Base-by-base conservation (phyloP, 495 filamentous ascomycete genomes). In the Tuber borchii region DNA sequence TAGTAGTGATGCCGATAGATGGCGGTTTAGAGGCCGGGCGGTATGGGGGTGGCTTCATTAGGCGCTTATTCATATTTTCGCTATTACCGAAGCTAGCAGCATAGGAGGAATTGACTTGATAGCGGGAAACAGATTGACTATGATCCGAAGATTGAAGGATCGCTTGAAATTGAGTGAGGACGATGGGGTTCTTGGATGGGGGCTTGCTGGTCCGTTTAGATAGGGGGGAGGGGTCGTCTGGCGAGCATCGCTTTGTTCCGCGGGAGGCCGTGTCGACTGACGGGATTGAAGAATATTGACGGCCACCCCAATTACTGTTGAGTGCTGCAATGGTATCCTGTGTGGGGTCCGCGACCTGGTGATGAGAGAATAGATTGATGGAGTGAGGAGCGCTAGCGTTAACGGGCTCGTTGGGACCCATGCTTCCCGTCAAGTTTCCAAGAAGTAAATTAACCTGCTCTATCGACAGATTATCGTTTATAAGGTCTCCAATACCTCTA, bases 31-130 rank as follows among this genome's bases (percentile, higher is more conserved):
- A 70, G 34, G 48, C 9, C 20, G 80, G 51, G 22, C 77, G 71
- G 61, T 82, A 83, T 19, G 81, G 74, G 12, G 81, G 81, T 5
- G 81, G 81, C 51, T 82, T 82, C 75, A 83, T 78, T 14, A 83
- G 44, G 44, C 78, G 71, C 37, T 75, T 76, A 26, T 82, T 83
- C 81, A 82, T 83, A 17, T 70, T 81, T 46, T 82, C 81, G 9
- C 71, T 80, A 37, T 79, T 82, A 1, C 81, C 81, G 20, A 82
- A 82, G 40, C 80, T 80, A 8, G 81, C 75, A 8, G 73, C 75
- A 69, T 82, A 82, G 10, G 81, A 78, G 26, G 56, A 19, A 26
- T 17, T 34, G 31, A 34, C 26, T 34, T 65, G 26, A 65, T 65
- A 72, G 74, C 19, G 71, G 22, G 71, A 56, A 74, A 43, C 42